These are phyloP conservation scores for Diutina neorugosa DNA, from an alignment of 1,139 yeast species.

Conservation along the genomic window DNA sequence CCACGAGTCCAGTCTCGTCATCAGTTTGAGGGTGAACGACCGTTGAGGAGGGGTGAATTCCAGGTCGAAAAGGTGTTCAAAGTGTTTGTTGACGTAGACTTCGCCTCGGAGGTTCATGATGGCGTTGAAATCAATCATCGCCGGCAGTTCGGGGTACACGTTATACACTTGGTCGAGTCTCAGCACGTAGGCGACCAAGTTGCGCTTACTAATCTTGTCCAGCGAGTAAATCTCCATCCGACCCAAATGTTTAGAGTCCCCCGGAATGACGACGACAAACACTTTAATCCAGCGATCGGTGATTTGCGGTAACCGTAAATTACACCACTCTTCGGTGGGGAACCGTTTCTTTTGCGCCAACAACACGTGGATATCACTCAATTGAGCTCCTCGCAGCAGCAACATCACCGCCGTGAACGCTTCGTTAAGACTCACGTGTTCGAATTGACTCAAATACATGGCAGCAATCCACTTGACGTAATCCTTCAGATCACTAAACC, in stretches of 20 bases:
- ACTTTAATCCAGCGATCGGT: constrained; percentile 45
- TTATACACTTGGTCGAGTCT: constrained; percentile 31
- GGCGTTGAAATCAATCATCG: constrained; percentile 41
- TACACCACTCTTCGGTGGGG: constrained; percentile 42
- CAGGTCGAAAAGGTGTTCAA: constrained; percentile 16
- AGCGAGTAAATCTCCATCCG: constrained; percentile 37
- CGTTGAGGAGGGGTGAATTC: not conserved
- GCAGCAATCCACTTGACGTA: constrained; percentile 34
- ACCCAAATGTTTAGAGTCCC: constrained; percentile 28
- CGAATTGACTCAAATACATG: constrained; percentile 35
- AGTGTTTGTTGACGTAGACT: constrained; percentile 31
- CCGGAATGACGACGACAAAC: constrained; percentile 32
- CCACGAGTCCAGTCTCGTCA: not conserved
- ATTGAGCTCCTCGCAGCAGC: constrained; percentile 39
- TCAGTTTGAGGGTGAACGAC: not conserved
- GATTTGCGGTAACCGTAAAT: constrained; percentile 41
- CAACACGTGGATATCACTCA: constrained; percentile 42
- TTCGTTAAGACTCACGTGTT: constrained; percentile 21
- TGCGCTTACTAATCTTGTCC: constrained; percentile 29
- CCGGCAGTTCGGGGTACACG: constrained; percentile 43
- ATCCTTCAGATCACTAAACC: constrained; percentile 21
- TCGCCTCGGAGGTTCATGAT: constrained; percentile 41
- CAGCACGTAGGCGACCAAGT: constrained; percentile 33
- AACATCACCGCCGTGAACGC: constrained; percentile 6
- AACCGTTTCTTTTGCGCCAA: constrained; percentile 34